Conservation (phyloP, 768 basidiomycete species). For the Pleurotus pulmonarius region DNA sequence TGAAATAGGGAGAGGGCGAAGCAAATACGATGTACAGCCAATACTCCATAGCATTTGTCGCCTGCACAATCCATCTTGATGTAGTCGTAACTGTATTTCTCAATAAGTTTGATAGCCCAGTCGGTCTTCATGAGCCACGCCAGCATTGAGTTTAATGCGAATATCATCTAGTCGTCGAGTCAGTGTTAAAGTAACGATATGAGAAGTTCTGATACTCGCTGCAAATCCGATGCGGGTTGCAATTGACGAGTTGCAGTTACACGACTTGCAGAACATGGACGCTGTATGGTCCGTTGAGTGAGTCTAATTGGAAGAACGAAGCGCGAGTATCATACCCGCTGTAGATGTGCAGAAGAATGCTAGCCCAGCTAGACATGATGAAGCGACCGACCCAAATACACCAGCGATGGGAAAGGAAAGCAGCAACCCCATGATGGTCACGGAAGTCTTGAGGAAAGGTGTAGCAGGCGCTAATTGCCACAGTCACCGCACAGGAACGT, state of each 20-base stretch:
- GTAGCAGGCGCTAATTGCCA: not conserved
- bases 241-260: slow-evolving; percentile 98
- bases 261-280: slow-evolving; percentile 96
- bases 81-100: slow-evolving; percentile 94
- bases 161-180: slow-evolving; percentile 67
- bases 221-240: slow-evolving; percentile 96
- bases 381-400: slow-evolving; percentile 63
- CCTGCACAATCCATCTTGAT: slow-evolving; percentile 96
- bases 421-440: slow-evolving; percentile 70
- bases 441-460: not conserved
- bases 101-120: slow-evolving; percentile 78
- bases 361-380: slow-evolving; percentile 79
- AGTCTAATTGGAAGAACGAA: slow-evolving; percentile 9
- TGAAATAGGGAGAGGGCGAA: slow-evolving; percentile 93
- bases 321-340: slow-evolving; percentile 45
- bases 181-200: no score
- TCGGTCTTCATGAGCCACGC: slow-evolving; percentile 97
- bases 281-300: no score
- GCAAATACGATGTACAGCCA: slow-evolving; percentile 95
- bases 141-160: slow-evolving; percentile 90
- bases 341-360: slow-evolving; percentile 88
- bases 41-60: slow-evolving; percentile 93
- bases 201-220: slow-evolving; percentile 53
- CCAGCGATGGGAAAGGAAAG: slow-evolving; percentile 73
- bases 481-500: no score